These are phyloP conservation scores for Aspergillus pseudoterreus DNA, from an alignment of 2,329 filamentous ascomycete species.

Conservation along the genomic window DNA sequence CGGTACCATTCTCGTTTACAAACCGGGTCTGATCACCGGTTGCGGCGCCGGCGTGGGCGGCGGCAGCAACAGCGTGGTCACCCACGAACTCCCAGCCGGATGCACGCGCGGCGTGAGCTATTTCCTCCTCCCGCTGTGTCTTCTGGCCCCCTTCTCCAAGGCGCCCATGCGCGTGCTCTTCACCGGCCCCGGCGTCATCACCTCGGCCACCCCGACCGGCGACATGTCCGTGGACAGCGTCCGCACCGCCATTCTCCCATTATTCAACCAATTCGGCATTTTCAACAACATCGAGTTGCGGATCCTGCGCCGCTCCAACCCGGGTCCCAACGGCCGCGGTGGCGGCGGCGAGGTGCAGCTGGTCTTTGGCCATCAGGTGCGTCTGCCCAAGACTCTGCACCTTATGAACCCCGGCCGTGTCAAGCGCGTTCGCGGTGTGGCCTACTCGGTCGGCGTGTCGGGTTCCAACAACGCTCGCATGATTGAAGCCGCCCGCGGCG, in stretches of 20 bases:
- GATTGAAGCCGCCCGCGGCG: slow-evolving; percentile 83
- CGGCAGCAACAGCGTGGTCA: slow-evolving; percentile 65
- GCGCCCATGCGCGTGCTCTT: slow-evolving; percentile 86
- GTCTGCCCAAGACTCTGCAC: slow-evolving; percentile 90
- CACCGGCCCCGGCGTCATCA: slow-evolving; percentile 87
- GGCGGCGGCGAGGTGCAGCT: slow-evolving; percentile 93
- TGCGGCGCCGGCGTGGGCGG: slow-evolving; percentile 72
- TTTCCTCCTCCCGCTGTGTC: slow-evolving; percentile 83
- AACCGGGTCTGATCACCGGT: slow-evolving; percentile 87
- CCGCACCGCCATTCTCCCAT: slow-evolving; percentile 83
- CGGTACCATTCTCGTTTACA: slow-evolving; percentile 87
- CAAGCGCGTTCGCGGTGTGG: slow-evolving; percentile 85
- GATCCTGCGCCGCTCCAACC: slow-evolving; percentile 74
- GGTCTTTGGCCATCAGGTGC: slow-evolving; percentile 87
- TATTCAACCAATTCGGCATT: slow-evolving; percentile 89
- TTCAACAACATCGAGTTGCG: slow-evolving; percentile 79
- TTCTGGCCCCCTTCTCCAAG: slow-evolving; percentile 91
- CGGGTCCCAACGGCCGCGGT: slow-evolving; percentile 68
- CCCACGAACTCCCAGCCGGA: slow-evolving; percentile 72
- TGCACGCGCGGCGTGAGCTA: slow-evolving; percentile 83
- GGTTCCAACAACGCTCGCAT: slow-evolving; percentile 91
- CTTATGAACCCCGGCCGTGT: slow-evolving; percentile 78
- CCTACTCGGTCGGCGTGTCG: slow-evolving; percentile 87
- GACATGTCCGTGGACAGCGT: slow-evolving; percentile 93
- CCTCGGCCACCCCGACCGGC: slow-evolving; percentile 73